Evolutionary conservation across 177 flowering plant genomes (phyloP), one percentile per base, ranked within the genome.

Genomic region (Vitis hybrid): DNA sequence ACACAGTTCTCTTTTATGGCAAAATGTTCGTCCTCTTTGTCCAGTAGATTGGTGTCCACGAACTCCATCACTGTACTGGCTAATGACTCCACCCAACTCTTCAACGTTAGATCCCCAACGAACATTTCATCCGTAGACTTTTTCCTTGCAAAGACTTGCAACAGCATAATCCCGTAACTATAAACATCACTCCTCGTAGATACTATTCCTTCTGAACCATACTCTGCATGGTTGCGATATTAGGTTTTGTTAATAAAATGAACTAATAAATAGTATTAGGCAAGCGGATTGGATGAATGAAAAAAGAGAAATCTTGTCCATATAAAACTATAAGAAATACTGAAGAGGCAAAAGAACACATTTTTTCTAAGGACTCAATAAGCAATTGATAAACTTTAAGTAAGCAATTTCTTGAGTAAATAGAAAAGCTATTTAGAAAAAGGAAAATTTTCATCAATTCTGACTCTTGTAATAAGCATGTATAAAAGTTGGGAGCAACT

Each of bases 141-240:
- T 31, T 62, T 71, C 9, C 73, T 54, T 38, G 73, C 62, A 17
- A 71, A 71, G 12, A 31, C 55, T 54, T 71, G 55, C 73, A 56
- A 63, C 61, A 71, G 3, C 52, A 64, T 38, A 18, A 71, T 44
- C 2, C 73, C 57, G 11, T 28, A 64, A 19, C 73, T 71, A 20
- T 71, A 71, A 33, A 71, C 67, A n/a, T 71, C 67, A 5, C 68
- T 61, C 13, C 8, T 31, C 15, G 68, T 51, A 2, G 67, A 65
- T 19, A 65, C 56, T 19, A 47, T 65, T 52, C 67, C 67, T 20
- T 51, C 57, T 13, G 57, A 50, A 7, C 67, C 56, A 51, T 65
- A 65, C 67, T 65, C 67, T 51, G 67, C 54, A 4, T 51, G 67
- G 7, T 38, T 38, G 47, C 47, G 9, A 38, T 38, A 38, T 38